Conservation (phyloP, 129 eudicot species). For the Saussurea involucrata region DNA sequence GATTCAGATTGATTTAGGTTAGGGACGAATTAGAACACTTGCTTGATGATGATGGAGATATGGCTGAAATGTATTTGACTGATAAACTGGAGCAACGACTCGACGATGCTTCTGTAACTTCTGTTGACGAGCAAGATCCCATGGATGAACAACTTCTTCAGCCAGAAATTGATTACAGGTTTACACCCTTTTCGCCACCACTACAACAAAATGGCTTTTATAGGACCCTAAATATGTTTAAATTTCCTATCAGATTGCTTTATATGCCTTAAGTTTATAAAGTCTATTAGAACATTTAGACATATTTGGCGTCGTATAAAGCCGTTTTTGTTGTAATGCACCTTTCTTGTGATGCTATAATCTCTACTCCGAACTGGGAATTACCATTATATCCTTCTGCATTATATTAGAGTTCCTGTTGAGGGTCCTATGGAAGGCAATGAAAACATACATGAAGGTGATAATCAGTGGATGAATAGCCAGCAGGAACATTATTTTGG, state of each 20-base stretch:
- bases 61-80: conserved; percentile 99
- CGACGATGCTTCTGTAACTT: conserved; percentile 46
- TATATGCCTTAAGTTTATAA: neutral
- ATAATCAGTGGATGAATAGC: conserved; percentile 28
- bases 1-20: conserved; percentile 43
- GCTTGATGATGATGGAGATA: conserved; percentile 93
- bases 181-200: neutral
- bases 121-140: conserved; percentile 48
- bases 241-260: neutral
- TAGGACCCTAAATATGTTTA: neutral
- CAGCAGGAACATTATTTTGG: conserved; percentile 42
- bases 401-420: conserved; percentile 38
- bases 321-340: no score
- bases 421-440: conserved; percentile 42
- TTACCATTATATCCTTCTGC: neutral
- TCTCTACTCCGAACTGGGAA: neutral
- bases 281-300: neutral
- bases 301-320: neutral
- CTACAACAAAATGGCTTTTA: neutral
- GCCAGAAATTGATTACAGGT: conserved; percentile 51
- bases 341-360: neutral
- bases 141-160: conserved; percentile 44
- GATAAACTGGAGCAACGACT: conserved; percentile 61
- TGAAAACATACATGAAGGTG: conserved; percentile 38
- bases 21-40: conserved; percentile 88